Percentiles rank a stretch among this genome's conserved stretches.
These are phyloP conservation scores for Planoprotostelium fungivorum DNA, from an alignment of 78 protist species.

Conservation along the genomic window DNA sequence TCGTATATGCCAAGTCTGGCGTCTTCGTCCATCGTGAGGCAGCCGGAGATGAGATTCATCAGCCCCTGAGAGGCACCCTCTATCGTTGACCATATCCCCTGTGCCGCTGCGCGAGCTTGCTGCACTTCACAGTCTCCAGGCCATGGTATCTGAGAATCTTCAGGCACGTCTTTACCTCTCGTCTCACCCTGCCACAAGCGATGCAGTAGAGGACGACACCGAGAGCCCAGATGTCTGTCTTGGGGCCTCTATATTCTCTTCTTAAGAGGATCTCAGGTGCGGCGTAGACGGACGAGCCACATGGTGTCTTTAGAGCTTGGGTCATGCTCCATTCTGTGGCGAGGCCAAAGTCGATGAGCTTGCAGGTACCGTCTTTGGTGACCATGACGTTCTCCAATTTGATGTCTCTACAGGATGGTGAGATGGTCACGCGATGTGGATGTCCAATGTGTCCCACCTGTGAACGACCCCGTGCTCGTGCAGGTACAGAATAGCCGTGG, in stretches of 20 bases:
- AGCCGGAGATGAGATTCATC: too few relatives aligned
- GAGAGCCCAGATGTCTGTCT: slow-evolving; percentile 86
- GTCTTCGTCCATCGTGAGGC: too few relatives aligned
- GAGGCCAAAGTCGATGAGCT: slow-evolving; percentile 89
- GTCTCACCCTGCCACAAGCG: not conserved
- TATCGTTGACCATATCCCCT: not conserved
- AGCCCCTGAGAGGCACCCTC: too few relatives aligned
- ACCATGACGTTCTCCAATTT: slow-evolving; percentile 88
- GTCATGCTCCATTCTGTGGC: slow-evolving; percentile 62
- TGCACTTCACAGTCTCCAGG: not conserved
- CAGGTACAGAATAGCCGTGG: slow-evolving; percentile 53
- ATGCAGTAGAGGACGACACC: slow-evolving; percentile 83
- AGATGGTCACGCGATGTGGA: too few relatives aligned
- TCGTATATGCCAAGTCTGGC: too few relatives aligned
- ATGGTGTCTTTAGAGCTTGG: slow-evolving; percentile 69
- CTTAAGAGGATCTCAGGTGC: slow-evolving; percentile 79
- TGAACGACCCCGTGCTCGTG: slow-evolving; percentile 59
- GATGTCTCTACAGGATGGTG: slow-evolving; percentile 70
- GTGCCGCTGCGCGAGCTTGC: not conserved
- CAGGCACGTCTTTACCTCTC: too few relatives aligned
- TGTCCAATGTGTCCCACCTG: too few relatives aligned
- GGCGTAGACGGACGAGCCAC: slow-evolving; percentile 87
- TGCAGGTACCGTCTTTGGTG: slow-evolving; percentile 71
- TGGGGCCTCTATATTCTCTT: slow-evolving; percentile 72
- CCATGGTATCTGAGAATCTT: too few relatives aligned